Percentiles rank a stretch among this genome's conserved stretches.
Evolutionary conservation across 768 basidiomycete species (phyloP).

Genomic region (Tricholoma matsutake): DNA sequence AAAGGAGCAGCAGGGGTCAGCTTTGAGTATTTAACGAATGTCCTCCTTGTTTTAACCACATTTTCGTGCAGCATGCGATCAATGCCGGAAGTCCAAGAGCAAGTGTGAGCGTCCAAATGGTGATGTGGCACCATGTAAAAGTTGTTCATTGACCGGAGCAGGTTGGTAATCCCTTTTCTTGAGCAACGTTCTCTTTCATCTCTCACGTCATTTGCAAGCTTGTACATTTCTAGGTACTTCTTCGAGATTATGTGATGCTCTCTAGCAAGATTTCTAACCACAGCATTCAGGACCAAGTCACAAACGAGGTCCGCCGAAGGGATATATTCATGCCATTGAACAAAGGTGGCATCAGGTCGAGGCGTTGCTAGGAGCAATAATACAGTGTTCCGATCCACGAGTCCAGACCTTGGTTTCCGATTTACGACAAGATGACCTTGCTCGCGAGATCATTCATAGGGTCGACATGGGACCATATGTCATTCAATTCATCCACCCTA

Average conservation of each 20-base stretch:
- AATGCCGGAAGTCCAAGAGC: constrained; percentile 85
- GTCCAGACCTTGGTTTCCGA: constrained; percentile 62
- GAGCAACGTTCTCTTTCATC: constrained; percentile 9
- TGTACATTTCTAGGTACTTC: constrained; percentile 63
- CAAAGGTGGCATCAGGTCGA: constrained; percentile 91
- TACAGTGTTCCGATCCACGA: constrained; percentile 66
- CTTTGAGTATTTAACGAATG: background rate
- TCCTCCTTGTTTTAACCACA: constrained; percentile 11
- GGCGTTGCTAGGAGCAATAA: constrained; percentile 78
- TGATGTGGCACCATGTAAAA: constrained; percentile 55
- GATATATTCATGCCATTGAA: constrained; percentile 92
- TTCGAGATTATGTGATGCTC: background rate
- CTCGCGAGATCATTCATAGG: constrained; percentile 70
- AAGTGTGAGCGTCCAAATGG: constrained; percentile 66
- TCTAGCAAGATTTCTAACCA: background rate
- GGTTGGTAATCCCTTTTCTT: constrained; percentile 31
- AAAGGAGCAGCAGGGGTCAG: constrained; percentile 63
- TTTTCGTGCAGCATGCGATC: constrained; percentile 65
- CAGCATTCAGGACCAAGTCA: constrained; percentile 62
- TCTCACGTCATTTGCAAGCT: constrained; percentile 30
- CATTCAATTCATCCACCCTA: constrained; percentile 20
- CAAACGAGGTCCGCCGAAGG: constrained; percentile 83
- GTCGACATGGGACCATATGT: constrained; percentile 84
- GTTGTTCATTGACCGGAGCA: constrained; percentile 54
- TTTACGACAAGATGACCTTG: constrained; percentile 68